These are phyloP conservation scores for Creolimax fragrantissima DNA, from an alignment of 78 protist species.

Conservation along the genomic window DNA sequence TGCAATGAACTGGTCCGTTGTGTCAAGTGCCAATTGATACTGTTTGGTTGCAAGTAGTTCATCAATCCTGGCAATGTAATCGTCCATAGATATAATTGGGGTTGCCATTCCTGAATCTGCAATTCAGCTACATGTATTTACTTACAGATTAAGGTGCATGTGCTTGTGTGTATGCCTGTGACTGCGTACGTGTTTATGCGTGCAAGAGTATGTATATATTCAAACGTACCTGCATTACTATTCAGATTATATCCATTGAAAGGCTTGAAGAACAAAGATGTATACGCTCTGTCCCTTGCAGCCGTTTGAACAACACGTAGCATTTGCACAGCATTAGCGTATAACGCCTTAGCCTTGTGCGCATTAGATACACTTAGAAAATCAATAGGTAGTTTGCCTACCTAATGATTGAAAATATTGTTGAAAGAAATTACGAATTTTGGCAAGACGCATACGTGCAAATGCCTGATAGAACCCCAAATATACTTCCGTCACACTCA, in stretches of 20 bases:
- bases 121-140: no score
- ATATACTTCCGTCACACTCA: no score
- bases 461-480: no score
- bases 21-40: background rate
- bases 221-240: no score
- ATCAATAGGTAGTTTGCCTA: conserved; percentile 67
- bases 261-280: background rate
- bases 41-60: background rate
- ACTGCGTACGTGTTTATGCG: background rate
- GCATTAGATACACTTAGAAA: conserved; percentile 13
- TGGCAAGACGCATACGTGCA: no score
- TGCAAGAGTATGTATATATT: background rate
- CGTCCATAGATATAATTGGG: background rate
- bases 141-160: no score
- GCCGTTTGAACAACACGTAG: conserved; percentile 11
- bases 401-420: no score
- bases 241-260: background rate
- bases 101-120: background rate
- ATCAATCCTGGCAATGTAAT: background rate
- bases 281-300: background rate
- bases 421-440: no score
- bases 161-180: background rate
- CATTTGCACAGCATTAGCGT: conserved; percentile 45
- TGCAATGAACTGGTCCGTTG: background rate
- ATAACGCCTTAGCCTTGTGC: conserved; percentile 30